A percentile compares a stretch with the other conserved stretches of the same genome.
phyloP scores from a whole-genome alignment of 202 grass and related monocot species.

The Schoenoplectus tabernaemontani region DNA sequence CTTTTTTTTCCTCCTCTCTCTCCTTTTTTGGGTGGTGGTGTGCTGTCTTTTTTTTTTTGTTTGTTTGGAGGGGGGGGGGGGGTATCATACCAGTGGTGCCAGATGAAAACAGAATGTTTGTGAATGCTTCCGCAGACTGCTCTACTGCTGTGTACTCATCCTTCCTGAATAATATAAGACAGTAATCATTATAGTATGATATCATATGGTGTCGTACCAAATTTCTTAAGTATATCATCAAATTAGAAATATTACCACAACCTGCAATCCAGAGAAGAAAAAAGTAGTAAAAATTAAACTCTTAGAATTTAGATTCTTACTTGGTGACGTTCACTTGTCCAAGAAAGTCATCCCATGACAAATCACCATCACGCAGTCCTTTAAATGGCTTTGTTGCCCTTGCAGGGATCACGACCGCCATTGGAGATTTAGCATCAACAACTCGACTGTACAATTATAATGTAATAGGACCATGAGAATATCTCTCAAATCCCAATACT shows the following conservation, averaged over 20 bases:
- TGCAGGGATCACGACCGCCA: conserved; percentile 70
- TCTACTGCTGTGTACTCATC: conserved; percentile 49
- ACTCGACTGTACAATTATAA: conserved; percentile 67
- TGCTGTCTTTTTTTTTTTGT: too few species aligned
- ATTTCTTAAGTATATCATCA: background rate
- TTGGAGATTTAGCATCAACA: conserved; percentile 61
- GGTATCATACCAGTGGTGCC: conserved; percentile 74
- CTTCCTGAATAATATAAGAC: conserved; percentile 32
- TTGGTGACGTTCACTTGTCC: conserved; percentile 36
- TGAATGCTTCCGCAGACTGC: conserved; percentile 61
- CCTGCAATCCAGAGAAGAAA: background rate
- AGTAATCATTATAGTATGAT: background rate
- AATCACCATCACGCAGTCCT: conserved; percentile 56
- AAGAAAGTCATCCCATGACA: conserved; percentile 89
- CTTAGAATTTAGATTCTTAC: conserved; percentile 31
- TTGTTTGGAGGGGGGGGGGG: background rate
- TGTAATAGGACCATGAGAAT: conserved; percentile 29
- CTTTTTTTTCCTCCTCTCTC: background rate
- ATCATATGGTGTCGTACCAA: background rate
- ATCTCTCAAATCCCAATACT: background rate
- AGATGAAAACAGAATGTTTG: conserved; percentile 89
- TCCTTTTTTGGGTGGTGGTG: background rate
- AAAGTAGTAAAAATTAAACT: background rate
- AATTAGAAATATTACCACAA: background rate
- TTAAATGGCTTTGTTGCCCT: conserved; percentile 41